phyloP scores from a whole-genome alignment of 1,139 yeast genomes.

The Magnusiomyces fungicola region DNA sequence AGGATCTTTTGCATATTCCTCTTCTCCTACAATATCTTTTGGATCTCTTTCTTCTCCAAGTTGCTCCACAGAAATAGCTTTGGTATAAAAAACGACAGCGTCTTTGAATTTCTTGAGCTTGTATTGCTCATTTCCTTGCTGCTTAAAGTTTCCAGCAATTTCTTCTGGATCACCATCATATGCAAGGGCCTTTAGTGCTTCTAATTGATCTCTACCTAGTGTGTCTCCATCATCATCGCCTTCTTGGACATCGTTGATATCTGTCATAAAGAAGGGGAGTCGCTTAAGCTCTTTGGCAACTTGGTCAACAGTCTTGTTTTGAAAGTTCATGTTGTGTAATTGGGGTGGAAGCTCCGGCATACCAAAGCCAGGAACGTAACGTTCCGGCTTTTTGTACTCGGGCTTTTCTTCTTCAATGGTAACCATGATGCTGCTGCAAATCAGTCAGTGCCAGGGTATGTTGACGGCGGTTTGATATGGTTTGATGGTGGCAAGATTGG shows the following conservation, averaged over 20 bases:
- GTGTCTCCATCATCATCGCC: conserved; percentile 66
- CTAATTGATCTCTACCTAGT: conserved; percentile 56
- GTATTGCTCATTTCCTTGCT: conserved; percentile 87
- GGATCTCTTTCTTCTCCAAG: conserved; percentile 11
- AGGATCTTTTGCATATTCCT: conserved; percentile 10
- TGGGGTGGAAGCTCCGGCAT: conserved; percentile 84
- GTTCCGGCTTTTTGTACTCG: conserved; percentile 35
- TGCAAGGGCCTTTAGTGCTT: conserved; percentile 85
- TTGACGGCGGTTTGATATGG: too few relatives aligned
- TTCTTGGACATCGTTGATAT: conserved; percentile 67
- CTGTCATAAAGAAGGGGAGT: conserved; percentile 91
- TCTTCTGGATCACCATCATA: conserved; percentile 96
- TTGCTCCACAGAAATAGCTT: conserved; percentile 56
- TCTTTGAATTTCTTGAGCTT: conserved; percentile 60
- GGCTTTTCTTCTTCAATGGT: too few relatives aligned
- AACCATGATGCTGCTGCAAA: too few relatives aligned
- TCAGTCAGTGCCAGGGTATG: too few relatives aligned
- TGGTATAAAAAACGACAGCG: conserved; percentile 72
- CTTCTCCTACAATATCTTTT: conserved; percentile 24
- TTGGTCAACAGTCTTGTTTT: conserved; percentile 50
- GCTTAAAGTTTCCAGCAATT: conserved; percentile 79
- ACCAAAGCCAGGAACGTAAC: conserved; percentile 65
- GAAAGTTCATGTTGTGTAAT: conserved; percentile 51
- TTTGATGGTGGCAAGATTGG: too few relatives aligned
- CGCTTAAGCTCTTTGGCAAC: conserved; percentile 72